These are phyloP conservation scores for Platanthera guangdongensis DNA, from an alignment of 106 monocot species.

Conservation along the genomic window DNA sequence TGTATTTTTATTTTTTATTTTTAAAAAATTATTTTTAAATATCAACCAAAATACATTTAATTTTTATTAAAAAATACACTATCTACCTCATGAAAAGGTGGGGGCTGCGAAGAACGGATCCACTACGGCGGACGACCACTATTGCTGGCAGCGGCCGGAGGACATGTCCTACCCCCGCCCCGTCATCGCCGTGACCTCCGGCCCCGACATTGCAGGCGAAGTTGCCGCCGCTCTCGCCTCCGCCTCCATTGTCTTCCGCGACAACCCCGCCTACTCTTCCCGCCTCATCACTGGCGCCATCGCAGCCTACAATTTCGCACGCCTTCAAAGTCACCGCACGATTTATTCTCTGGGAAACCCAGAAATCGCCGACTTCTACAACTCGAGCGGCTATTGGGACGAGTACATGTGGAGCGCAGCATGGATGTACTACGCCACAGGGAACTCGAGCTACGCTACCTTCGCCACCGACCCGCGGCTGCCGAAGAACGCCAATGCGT, in stretches of 20 bases:
- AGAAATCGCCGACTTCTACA: conserved; percentile 50
- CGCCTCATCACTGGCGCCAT: conserved; percentile 52
- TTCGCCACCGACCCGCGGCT: conserved; percentile 55
- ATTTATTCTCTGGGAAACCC: conserved; percentile 35
- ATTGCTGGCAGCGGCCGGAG: conserved; percentile 86
- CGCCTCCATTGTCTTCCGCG: conserved; percentile 82
- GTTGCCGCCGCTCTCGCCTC: conserved; percentile 77
- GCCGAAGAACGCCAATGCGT: conserved; percentile 51
- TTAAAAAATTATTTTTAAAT: too few species aligned
- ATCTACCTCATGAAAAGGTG: conserved; percentile 25
- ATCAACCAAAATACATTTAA: too few species aligned
- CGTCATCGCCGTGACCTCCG: conserved; percentile 16
- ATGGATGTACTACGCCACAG: conserved; percentile 92
- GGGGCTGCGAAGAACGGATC: conserved; percentile 43
- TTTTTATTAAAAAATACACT: too few species aligned
- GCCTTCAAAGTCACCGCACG: conserved; percentile 14
- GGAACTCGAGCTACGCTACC: conserved; percentile 50
- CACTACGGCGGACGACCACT: conserved; percentile 66
- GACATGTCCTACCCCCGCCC: conserved; percentile 70
- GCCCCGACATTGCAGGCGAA: conserved; percentile 70
- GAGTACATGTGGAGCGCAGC: conserved; percentile 90
- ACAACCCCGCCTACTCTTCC: conserved; percentile 54
- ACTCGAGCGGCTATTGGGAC: conserved; percentile 85
- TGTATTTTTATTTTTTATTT: too few species aligned
- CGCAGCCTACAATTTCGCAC: conserved; percentile 59